Conservation (phyloP, 495 filamentous ascomycete species). For the Sabuloglossum arenarium region DNA sequence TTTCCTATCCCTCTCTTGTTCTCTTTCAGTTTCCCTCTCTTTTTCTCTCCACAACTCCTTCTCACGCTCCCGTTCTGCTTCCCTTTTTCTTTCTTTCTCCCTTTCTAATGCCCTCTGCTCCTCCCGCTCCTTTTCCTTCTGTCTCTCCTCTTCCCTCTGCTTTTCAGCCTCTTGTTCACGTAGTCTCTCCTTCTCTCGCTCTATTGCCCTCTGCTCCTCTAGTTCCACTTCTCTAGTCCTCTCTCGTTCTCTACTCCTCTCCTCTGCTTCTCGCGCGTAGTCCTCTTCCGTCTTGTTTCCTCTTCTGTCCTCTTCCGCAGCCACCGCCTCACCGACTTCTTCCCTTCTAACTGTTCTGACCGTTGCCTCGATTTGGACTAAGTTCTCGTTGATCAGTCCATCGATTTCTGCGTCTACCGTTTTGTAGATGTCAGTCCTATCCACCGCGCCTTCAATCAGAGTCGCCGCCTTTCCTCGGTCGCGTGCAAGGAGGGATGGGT, state of each 20-base stretch:
- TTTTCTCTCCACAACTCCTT: not conserved
- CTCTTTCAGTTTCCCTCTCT: slow-evolving; percentile 2
- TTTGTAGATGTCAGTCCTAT: slow-evolving; percentile 64
- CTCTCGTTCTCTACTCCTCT: slow-evolving; percentile 41
- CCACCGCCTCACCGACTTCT: slow-evolving; percentile 56
- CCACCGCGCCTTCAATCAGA: slow-evolving; percentile 69
- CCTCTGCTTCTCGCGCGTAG: slow-evolving; percentile 51
- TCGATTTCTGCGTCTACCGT: slow-evolving; percentile 46
- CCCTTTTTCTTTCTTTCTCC: slow-evolving; percentile 11
- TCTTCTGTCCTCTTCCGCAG: slow-evolving; percentile 40
- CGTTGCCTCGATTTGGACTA: slow-evolving; percentile 39
- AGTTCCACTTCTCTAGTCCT: slow-evolving; percentile 41
- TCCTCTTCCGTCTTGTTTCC: slow-evolving; percentile 70
- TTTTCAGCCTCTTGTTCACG: slow-evolving; percentile 38
- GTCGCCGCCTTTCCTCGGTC: slow-evolving; percentile 63
- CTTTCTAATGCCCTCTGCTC: slow-evolving; percentile 35
- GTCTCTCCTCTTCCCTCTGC: slow-evolving; percentile 31
- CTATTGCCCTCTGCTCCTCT: slow-evolving; percentile 35
- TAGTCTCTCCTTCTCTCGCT: slow-evolving; percentile 44
- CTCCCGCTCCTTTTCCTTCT: slow-evolving; percentile 24
- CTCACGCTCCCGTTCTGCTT: slow-evolving; percentile 10
- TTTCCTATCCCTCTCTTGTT: not conserved
- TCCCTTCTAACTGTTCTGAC: slow-evolving; percentile 46
- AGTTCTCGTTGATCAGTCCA: slow-evolving; percentile 39
- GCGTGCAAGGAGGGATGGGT: slow-evolving; percentile 52